Conservation (phyloP, 306 rosid genomes). For the Medicago arabica region DNA sequence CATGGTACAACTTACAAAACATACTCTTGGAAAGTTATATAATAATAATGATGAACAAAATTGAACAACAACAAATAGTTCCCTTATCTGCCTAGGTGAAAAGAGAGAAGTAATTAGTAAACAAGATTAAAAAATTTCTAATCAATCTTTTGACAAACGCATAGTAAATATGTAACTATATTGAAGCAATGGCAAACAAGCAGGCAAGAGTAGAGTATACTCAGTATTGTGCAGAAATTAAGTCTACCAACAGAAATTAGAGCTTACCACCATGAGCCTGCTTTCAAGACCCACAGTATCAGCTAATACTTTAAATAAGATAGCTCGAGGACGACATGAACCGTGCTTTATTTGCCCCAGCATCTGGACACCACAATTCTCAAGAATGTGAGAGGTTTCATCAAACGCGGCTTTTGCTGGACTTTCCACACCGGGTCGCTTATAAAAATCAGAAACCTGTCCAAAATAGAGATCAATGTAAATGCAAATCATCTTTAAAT, state of each 20-base stretch:
- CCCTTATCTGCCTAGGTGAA: slow-evolving; percentile 27
- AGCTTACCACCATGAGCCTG: slow-evolving; percentile 89
- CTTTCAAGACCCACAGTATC: slow-evolving; percentile 99
- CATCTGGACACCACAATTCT: slow-evolving; percentile 85
- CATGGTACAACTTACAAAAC: not conserved
- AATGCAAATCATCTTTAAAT: slow-evolving; percentile 7
- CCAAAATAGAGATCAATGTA: slow-evolving; percentile 31
- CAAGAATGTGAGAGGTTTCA: slow-evolving; percentile 81
- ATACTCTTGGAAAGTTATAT: slow-evolving; percentile 35
- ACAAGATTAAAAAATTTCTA: slow-evolving; percentile 33
- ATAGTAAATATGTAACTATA: not conserved
- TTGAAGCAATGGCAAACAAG: slow-evolving; percentile 10
- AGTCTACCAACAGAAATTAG: slow-evolving; percentile 37
- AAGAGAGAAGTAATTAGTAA: slow-evolving; percentile 29
- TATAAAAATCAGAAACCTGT: slow-evolving; percentile 90
- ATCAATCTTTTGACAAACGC: slow-evolving; percentile 13
- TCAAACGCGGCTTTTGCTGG: slow-evolving; percentile 90
- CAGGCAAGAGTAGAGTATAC: not conserved
- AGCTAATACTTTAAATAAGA: slow-evolving; percentile 91
- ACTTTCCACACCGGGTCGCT: slow-evolving; percentile 85
- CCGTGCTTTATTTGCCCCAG: slow-evolving; percentile 95
- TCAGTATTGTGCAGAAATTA: slow-evolving; percentile 17
- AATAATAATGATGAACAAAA: slow-evolving; percentile 41
- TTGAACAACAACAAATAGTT: slow-evolving; percentile 35
- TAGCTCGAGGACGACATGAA: slow-evolving; percentile 93